Conservation (phyloP, 306 rosid species). For the Purshia tridentata region DNA sequence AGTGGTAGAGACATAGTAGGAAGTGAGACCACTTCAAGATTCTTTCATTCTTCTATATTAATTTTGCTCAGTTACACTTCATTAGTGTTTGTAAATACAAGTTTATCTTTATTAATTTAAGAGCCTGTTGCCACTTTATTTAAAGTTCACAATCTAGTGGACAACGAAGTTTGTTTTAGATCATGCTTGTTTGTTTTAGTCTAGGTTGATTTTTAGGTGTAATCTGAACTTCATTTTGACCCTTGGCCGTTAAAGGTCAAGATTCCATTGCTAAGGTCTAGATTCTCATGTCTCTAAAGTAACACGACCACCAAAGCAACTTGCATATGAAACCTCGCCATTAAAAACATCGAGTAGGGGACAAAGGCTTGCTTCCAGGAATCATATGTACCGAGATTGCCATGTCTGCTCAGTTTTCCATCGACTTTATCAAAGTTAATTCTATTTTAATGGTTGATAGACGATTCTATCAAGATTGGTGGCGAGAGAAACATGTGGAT, state of each 20-base stretch:
- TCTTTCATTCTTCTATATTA: slow-evolving; percentile 68
- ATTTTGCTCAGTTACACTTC: slow-evolving; percentile 32
- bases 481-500: too few relatives aligned
- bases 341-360: neutral
- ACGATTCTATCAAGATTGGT: too few relatives aligned
- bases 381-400: neutral
- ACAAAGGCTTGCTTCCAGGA: neutral
- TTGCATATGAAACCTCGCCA: neutral
- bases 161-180: neutral
- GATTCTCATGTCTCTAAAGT: too few relatives aligned
- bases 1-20: neutral
- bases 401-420: neutral
- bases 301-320: too few relatives aligned
- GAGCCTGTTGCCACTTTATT: neutral
- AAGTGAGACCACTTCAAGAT: slow-evolving; percentile 31
- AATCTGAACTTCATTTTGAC: neutral
- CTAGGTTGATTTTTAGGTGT: neutral
- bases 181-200: too few relatives aligned
- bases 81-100: slow-evolving; percentile 38
- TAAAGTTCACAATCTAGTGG: slow-evolving; percentile 7
- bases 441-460: neutral
- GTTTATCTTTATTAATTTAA: slow-evolving; percentile 4
- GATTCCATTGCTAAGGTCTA: too few relatives aligned
- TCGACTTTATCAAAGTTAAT: neutral
- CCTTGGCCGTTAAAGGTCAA: too few relatives aligned